phyloP scores from a whole-genome alignment of 257 asterid species.

The Nemophila menziesii region DNA sequence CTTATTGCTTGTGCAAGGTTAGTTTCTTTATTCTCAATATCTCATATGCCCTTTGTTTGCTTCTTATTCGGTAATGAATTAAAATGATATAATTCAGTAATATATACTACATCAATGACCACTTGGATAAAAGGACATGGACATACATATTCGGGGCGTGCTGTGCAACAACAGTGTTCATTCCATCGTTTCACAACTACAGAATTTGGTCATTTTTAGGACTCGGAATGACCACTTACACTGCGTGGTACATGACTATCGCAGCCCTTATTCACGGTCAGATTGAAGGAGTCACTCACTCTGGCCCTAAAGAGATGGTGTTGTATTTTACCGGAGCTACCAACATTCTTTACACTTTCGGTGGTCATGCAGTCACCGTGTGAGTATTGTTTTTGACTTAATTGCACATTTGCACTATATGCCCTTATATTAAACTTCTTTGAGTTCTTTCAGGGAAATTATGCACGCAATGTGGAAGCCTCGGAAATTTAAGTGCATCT shows the following conservation, averaged over 20 bases:
- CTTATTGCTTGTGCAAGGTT: conserved; percentile 91
- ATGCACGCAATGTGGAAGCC: conserved; percentile 99
- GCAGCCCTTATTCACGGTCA: conserved; percentile 68
- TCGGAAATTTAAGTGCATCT: conserved; percentile 61
- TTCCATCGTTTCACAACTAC: conserved; percentile 85
- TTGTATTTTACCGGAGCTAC: conserved; percentile 89
- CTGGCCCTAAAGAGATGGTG: conserved; percentile 54
- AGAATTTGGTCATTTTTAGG: conserved; percentile 85
- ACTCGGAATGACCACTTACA: conserved; percentile 76
- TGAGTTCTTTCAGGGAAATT: conserved; percentile 41
- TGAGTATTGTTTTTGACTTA: conserved; percentile 12
- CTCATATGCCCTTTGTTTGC: not conserved
- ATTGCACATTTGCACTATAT: not conserved
- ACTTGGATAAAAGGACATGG: conserved; percentile 85
- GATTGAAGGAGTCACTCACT: conserved; percentile 50
- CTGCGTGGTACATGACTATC: conserved; percentile 83
- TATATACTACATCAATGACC: conserved; percentile 71
- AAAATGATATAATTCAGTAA: conserved; percentile 38
- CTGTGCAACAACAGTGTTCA: conserved; percentile 76
- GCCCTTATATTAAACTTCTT: not conserved
- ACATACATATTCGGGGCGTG: conserved; percentile 90
- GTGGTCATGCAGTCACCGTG: conserved; percentile 95
- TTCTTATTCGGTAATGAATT: no score
- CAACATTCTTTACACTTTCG: conserved; percentile 76
- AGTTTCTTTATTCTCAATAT: not conserved